Conservation (phyloP, 192 early-diverging fungal genomes). For the Linnemannia zychae region DNA sequence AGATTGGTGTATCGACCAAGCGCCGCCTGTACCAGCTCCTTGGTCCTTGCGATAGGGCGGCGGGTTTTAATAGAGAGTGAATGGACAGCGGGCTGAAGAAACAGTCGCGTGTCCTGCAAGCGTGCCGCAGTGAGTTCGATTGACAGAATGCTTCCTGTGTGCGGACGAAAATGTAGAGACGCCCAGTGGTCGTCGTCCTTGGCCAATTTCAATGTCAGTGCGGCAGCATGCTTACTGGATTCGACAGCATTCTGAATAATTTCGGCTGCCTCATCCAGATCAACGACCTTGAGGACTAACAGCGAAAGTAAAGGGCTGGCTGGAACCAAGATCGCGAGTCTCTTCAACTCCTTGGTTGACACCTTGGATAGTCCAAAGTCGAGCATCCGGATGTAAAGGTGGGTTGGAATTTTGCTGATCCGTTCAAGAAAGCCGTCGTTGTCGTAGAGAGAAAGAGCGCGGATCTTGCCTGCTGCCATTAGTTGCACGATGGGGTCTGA, state of each 20-base stretch:
- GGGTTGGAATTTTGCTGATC: background rate
- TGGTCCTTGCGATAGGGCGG: background rate
- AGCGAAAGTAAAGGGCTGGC: background rate
- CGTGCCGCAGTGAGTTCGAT: background rate
- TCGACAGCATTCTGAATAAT: background rate
- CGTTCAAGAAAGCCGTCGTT: background rate
- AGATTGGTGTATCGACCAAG: background rate
- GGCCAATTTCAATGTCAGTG: background rate
- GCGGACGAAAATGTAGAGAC: background rate
- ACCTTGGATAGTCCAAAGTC: background rate
- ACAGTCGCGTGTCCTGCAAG: background rate
- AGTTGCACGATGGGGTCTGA: constrained; percentile 19
- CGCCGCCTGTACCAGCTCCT: background rate
- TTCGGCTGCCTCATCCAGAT: constrained; percentile 1
- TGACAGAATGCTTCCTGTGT: background rate
- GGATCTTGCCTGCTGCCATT: constrained; percentile 10
- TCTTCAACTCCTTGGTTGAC: background rate
- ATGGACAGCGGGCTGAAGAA: background rate
- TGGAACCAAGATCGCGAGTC: background rate
- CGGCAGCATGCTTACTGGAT: background rate
- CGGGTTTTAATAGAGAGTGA: background rate
- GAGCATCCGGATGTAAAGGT: background rate
- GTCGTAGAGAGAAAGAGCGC: background rate
- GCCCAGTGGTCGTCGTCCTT: background rate
- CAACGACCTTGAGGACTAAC: background rate